Conservation (phyloP, 1,284 basidiomycete genomes). For the Nidula niveotomentosa region DNA sequence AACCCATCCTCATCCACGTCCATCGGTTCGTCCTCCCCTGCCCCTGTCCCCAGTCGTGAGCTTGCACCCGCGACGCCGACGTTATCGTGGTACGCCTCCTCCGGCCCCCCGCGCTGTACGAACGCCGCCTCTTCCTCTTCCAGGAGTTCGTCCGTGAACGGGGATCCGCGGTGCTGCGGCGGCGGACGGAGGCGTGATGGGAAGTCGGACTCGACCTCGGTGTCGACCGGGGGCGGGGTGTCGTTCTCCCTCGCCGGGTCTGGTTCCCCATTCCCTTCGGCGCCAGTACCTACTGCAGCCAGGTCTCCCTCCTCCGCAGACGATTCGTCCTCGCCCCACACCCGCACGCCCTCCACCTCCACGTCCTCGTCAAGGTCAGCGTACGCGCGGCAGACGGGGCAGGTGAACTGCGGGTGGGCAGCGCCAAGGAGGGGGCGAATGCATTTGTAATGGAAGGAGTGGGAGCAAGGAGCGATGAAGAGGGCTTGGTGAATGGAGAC, state of each 20-base stretch:
- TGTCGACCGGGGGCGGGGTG: too few relatives aligned
- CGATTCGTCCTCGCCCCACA: slow-evolving; percentile 10
- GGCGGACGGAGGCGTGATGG: too few relatives aligned
- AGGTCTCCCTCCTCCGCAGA: slow-evolving; percentile 9
- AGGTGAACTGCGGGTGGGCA: slow-evolving; percentile 94
- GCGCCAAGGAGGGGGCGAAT: slow-evolving; percentile 87
- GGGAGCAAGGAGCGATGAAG: slow-evolving; percentile 96
- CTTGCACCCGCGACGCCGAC: too few relatives aligned
- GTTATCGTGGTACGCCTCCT: too few relatives aligned
- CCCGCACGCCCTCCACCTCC: slow-evolving; percentile 55
- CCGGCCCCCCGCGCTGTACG: too few relatives aligned
- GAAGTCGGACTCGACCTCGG: too few relatives aligned
- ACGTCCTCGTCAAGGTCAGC: slow-evolving; percentile 97
- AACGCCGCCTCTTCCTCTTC: slow-evolving; percentile 22
- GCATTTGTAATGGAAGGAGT: slow-evolving; percentile 99
- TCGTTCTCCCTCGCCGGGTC: slow-evolving; percentile 2
- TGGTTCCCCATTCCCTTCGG: slow-evolving; percentile 12
- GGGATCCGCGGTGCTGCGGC: slow-evolving; percentile 4
- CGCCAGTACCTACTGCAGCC: slow-evolving; percentile 2
- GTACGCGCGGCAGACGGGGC: slow-evolving; percentile 92
- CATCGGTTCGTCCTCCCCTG: slow-evolving; percentile 13
- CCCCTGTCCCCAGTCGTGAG: background rate
- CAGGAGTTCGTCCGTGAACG: slow-evolving; percentile 16
- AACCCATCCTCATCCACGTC: slow-evolving; percentile 8
- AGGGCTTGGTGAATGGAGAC: slow-evolving; percentile 95